These are phyloP conservation scores for Abrus precatorius DNA, from an alignment of 306 rosid species.

Conservation along the genomic window DNA sequence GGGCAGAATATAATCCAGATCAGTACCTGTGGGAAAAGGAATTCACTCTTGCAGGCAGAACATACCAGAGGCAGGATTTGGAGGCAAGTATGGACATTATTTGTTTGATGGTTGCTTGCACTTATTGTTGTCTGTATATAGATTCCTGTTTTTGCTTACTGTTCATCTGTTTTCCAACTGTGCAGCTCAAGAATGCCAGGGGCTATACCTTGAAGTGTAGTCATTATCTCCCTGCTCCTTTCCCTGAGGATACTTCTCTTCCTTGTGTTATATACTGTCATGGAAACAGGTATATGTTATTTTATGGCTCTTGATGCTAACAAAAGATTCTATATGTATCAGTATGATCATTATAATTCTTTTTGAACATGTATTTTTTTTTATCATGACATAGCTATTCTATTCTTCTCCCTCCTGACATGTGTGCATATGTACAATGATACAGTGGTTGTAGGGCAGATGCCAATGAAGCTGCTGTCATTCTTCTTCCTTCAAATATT, in stretches of 20 bases:
- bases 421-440: slow-evolving; percentile 46
- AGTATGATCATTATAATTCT: slow-evolving; percentile 29
- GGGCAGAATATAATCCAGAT: slow-evolving; percentile 97
- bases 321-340: neutral
- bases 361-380: no score
- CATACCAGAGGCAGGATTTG: slow-evolving; percentile 92
- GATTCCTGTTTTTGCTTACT: slow-evolving; percentile 42
- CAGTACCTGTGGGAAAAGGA: slow-evolving; percentile 97
- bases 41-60: slow-evolving; percentile 89
- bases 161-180: slow-evolving; percentile 43
- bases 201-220: slow-evolving; percentile 87
- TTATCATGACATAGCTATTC: slow-evolving; percentile 23
- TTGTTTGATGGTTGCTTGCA: slow-evolving; percentile 47
- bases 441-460: slow-evolving; percentile 99
- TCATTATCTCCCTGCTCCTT: slow-evolving; percentile 90
- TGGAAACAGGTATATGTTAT: slow-evolving; percentile 80
- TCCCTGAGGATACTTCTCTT: slow-evolving; percentile 84
- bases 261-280: slow-evolving; percentile 99
- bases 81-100: slow-evolving; percentile 90
- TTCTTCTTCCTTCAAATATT: slow-evolving; percentile 95
- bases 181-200: slow-evolving; percentile 88
- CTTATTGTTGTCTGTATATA: slow-evolving; percentile 38
- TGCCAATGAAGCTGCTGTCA: slow-evolving; percentile 97
- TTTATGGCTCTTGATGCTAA: slow-evolving; percentile 29
- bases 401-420: slow-evolving; percentile 25